Base-by-base conservation (phyloP, 2,329 filamentous ascomycete species). In the Fonsecaea erecta region DNA sequence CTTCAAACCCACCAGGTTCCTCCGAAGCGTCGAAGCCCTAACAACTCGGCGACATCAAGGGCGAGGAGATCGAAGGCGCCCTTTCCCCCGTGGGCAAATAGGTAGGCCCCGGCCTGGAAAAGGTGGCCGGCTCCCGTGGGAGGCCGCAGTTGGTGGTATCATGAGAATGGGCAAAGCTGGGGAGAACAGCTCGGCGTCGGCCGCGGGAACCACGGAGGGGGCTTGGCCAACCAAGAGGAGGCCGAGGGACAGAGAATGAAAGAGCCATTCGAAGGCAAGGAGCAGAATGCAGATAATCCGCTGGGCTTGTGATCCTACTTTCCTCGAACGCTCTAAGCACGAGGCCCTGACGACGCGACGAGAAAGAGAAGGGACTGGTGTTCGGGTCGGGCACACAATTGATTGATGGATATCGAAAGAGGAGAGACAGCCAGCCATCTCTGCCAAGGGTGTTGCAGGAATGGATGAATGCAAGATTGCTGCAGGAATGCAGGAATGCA, bases 11-110 rank as follows among this genome's bases (percentile, higher is more conserved):
- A n/a, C 4, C 30, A 9, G 30, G 30, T 9, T 9, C 11, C 35
- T 37, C 35, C 3, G 68, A 68, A 68, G 58, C 61, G 30, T 14
- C 54, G 24, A 71, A 71, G 48, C 70, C 70, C 18, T 64, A 71
- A 53, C 12, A 52, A 3, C n/a, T 65, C 12, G 73, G 73, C 60
- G 72, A 71, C 66, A 34, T 2, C 12, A 65, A 62, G 12, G 73
- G 72, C 28, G 68, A 66, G n/a, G 72, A 69, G 59, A 66, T 75
- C 58, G 32, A 73, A 64, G 60, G 51, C 46, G 57, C 65, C 16
- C 69, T 75, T 1, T 68, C 68, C 11, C 71, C 72, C 21, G 70
- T 75, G 9, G 72, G 73, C 16, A 64, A 73, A n/a, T 58, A 70
- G 8, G 59, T 68, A 7, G 73, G 73, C 57, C 70, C 68, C 37